Evolutionary conservation across 108 stramenopile genomes (phyloP), one percentile per base, ranked within the genome.

Genomic region (Pseudonitzschia multiseries): DNA sequence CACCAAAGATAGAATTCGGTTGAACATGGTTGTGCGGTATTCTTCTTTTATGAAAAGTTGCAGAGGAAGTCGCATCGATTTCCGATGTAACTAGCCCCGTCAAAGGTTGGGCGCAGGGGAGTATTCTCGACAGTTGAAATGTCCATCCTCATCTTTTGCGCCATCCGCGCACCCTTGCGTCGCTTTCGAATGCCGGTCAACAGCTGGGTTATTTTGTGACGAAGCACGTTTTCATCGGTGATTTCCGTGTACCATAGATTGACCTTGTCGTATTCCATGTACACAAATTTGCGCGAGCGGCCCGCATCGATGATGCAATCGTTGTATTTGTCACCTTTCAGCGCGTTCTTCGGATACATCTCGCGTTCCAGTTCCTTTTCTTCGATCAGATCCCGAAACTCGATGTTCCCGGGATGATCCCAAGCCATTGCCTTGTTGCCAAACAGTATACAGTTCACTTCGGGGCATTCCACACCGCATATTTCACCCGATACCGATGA

Each of bases 361-460:
- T 59, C 57, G 29, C 57, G 57, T 59, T 59, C 57, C 24, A 31
- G 10, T n/a, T 59, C 57, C 26, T 59, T 59, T 15, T 59, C 57
- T 59, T 59, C 57, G 12, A 59, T 59, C 5, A 59, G 15, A 59
- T 59, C 57, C 14, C 57, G 57, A 59, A 59, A 59, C 29, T 59
- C 57, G 26, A 59, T 59, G 57, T 59, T 59, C 22, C 57, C 57
- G 27, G 57, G 57, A 59, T 59, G 57, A 31, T 59, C 57, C 57
- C 57, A 59, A 28, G 57, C 27, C 17, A 31, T 28, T 59, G 57
- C 57, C 57, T 59, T 59, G 54, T 56, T 56, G 21, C 54, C 54
- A 26, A 56, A 56, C n/a, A 56, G 22, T 22, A 56, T 56, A 20
- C 54, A 56, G 20, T 56, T 56, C 54, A 56, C 54, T 56, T 56